Conservation (phyloP, 192 early-diverging fungal species). For the Podila clonocystis region DNA sequence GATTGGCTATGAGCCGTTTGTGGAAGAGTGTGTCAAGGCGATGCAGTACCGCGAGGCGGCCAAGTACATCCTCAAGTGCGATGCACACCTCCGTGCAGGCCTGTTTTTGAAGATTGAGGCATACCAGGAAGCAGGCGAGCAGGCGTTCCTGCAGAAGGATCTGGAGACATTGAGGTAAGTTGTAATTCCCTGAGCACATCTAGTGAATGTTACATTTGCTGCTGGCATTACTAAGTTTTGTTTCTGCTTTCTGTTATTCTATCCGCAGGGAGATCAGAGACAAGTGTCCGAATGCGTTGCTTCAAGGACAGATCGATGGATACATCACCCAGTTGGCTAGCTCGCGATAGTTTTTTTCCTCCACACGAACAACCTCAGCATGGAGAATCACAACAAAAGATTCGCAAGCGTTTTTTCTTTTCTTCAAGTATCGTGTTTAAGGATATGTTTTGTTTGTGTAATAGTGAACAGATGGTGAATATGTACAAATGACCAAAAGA, state of each 20-base stretch:
- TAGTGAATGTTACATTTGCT: background rate
- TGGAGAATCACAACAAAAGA: no score
- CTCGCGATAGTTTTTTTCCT: background rate
- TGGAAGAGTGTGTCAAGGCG: slow-evolving; percentile 82
- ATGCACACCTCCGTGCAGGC: slow-evolving; percentile 63
- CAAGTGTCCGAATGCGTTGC: slow-evolving; percentile 39
- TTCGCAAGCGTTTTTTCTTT: no score
- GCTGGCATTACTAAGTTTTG: background rate
- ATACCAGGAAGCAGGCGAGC: slow-evolving; percentile 77
- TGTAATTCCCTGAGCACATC: background rate
- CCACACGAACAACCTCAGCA: no score
- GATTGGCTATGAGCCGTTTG: slow-evolving; percentile 85
- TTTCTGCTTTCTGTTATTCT: background rate
- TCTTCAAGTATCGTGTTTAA: no score
- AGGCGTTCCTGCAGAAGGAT: slow-evolving; percentile 71
- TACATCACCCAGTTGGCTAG: slow-evolving; percentile 32
- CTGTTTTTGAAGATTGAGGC: slow-evolving; percentile 79
- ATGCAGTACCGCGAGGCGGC: slow-evolving; percentile 79
- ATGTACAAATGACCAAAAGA: no score
- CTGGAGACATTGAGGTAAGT: slow-evolving; percentile 68
- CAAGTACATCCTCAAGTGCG: slow-evolving; percentile 81
- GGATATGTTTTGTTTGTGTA: no score
- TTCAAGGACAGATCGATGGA: slow-evolving; percentile 41
- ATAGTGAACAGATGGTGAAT: no score
- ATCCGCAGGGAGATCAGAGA: slow-evolving; percentile 34